Evolutionary conservation across 768 basidiomycete species (phyloP), one percentile per base, ranked within the genome.

Genomic region (Amanita polypyramis): DNA sequence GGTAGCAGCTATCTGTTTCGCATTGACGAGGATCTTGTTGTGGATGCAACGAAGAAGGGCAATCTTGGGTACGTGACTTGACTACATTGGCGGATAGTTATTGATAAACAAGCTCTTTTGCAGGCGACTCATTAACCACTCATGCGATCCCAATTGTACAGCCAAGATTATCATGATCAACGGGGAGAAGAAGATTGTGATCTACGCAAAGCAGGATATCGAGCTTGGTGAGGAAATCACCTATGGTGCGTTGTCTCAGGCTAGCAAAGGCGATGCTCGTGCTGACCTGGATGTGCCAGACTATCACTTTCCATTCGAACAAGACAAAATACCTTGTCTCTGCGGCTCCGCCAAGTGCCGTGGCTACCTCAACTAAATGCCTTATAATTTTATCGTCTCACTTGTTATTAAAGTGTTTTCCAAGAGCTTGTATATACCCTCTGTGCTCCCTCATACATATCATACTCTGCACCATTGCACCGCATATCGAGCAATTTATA

Each of bases 241-340:
- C 45, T 95, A 96, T 68, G 90, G 88, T 90, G 55, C 48, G 82
- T 69, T 12, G 3, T 39, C 12, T 8, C 43, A 9, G 37, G 15
- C 35, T 30, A 29, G 7, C 46, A 40, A 32, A 14, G 11, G 17
- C 0, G 40, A 52, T 49, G 47, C 43, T 44, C 36, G 43, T 3
- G 19, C 30, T 12, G 37, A 10, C 15, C 27, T 30, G 45, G 2
- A 38, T 33, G 25, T 20, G 20, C 40, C 59, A 93, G 93, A 99
- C 70, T 99, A 99, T 68, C 94, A 98, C 66, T 99, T 99, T 72
- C 95, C 96, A 37, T 86, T 96, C 61, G 96, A 99, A 69, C 90
- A 96, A 66, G 92, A 94, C 70, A 94, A 95, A 72, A 93, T 94
- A 58, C 86, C 86, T 48, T 93, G 91, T 71, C 72, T 93, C 21